Percentiles rank a stretch among this genome's conserved stretches.
Evolutionary conservation across 2,329 filamentous ascomycete species (phyloP).

Genomic region (Stachybotrys chartarum): DNA sequence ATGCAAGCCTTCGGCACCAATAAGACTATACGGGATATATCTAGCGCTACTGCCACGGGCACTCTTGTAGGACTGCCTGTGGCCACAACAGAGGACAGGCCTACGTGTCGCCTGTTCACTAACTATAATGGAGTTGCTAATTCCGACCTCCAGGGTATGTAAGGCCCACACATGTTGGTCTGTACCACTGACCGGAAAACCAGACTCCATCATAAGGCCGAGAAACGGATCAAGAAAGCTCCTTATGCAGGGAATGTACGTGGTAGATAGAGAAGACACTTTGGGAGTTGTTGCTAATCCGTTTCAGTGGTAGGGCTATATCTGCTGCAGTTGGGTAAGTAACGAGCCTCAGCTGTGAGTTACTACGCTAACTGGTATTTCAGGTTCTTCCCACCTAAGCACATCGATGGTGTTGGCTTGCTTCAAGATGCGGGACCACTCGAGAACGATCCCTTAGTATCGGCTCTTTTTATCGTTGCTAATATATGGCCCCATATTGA

Average conservation of each 20-base stretch:
- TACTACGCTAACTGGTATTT: neutral
- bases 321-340: neutral
- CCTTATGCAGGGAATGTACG: neutral
- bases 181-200: neutral
- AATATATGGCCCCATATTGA: neutral
- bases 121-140: neutral
- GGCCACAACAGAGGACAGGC: neutral
- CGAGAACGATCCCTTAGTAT: slow-evolving; percentile 1
- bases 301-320: neutral
- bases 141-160: neutral
- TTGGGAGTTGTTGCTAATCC: neutral
- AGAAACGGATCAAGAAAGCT: neutral
- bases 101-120: neutral
- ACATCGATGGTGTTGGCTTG: slow-evolving; percentile 1
- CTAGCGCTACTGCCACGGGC: neutral
- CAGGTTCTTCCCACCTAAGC: slow-evolving; percentile 1
- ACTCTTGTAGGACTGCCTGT: neutral
- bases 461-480: neutral
- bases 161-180: neutral
- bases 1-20: neutral
- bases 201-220: neutral
- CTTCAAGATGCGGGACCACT: slow-evolving; percentile 3
- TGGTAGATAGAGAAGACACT: neutral
- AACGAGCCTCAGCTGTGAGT: neutral
- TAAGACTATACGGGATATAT: neutral